Base-by-base conservation (phyloP, 371 early-diverging fungal species). In the Apophysomyces ossiformis region DNA sequence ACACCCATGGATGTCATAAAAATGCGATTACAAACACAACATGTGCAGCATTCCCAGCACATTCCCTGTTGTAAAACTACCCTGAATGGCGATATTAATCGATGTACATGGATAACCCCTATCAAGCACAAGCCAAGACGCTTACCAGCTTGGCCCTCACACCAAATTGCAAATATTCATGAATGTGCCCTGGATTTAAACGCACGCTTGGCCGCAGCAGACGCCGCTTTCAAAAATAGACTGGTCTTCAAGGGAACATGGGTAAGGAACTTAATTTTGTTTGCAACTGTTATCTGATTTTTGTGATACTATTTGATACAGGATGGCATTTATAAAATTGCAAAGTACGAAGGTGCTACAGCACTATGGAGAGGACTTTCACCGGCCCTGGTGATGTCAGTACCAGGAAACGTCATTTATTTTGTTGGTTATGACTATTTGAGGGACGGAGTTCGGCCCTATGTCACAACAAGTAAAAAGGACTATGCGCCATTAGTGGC, bases 1-100 rank as follows among this genome's bases (percentile, higher is more conserved):
- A 96, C 97, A 5, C 97, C 97, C 8, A 89, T 97, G 71, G 97
- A 97, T 73, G 95, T 97, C 13, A 89, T 97, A 44, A 97, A 97
- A 73, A 94, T 93, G 44, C 83, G 97, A 44, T 84, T 96, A 78
- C 97, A 96, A 71, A 87, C 93, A 4, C 92, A 89, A 58, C 65
- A 69, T 57, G 41, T 56, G 26, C 69, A 54, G 36, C 44, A 57
- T 9, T 46, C 18, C 62, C 50, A 61, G 15, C 37, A 16, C 26
- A 59, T 21, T 16, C 32, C 41, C 32, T 57, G 62, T 35, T 46
- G 37, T 13, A 37, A 26, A 6, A 61, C 35, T 7, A 64, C 43
- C 57, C 71, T 65, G 8, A 68, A 47, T 58, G 57, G 57, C 3
- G 38, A 37, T 3, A 57, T 57, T 13, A 44, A 35, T 43, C 61